Evolutionary conservation across 163 green algal genomes (phyloP).

Genomic region (Coccomyxa subellipsoidea): DNA sequence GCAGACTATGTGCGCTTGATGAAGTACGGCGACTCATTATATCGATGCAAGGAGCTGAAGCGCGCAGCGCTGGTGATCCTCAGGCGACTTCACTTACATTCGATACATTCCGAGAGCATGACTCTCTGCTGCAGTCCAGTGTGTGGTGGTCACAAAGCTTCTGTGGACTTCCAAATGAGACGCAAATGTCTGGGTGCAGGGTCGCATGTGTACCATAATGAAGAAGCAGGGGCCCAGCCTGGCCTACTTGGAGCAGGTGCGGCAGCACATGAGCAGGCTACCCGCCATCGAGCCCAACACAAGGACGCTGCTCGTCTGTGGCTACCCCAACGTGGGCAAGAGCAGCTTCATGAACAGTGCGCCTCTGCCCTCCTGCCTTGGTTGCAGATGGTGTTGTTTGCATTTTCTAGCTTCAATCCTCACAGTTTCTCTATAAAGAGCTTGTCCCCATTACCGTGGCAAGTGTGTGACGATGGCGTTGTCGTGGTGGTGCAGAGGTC

Average conservation of each 20-base stretch:
- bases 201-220: constrained; percentile 99
- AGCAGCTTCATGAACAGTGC: constrained; percentile 93
- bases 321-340: constrained; percentile 99
- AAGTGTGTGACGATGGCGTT: not conserved
- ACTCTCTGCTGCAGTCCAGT: too few relatives aligned
- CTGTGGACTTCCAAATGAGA: not conserved
- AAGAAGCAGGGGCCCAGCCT: constrained; percentile 89
- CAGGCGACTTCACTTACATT: too few relatives aligned
- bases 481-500: constrained; percentile 47
- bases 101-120: too few relatives aligned
- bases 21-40: constrained; percentile 99
- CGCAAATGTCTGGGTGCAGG: constrained; percentile 43
- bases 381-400: too few relatives aligned
- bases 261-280: constrained; percentile 97
- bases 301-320: constrained; percentile 93
- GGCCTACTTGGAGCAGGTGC: constrained; percentile 98
- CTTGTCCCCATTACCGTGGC: too few relatives aligned
- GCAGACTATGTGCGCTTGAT: constrained; percentile 96
- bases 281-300: constrained; percentile 98
- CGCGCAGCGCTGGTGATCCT: constrained; percentile 78
- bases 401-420: too few relatives aligned
- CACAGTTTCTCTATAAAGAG: too few relatives aligned
- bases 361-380: not conserved
- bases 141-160: too few relatives aligned
- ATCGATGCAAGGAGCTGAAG: constrained; percentile 99